Evolutionary conservation across 371 early-diverging fungal species (phyloP), one percentile per base, ranked within the genome.

Genomic region (Mucor ambiguus): DNA sequence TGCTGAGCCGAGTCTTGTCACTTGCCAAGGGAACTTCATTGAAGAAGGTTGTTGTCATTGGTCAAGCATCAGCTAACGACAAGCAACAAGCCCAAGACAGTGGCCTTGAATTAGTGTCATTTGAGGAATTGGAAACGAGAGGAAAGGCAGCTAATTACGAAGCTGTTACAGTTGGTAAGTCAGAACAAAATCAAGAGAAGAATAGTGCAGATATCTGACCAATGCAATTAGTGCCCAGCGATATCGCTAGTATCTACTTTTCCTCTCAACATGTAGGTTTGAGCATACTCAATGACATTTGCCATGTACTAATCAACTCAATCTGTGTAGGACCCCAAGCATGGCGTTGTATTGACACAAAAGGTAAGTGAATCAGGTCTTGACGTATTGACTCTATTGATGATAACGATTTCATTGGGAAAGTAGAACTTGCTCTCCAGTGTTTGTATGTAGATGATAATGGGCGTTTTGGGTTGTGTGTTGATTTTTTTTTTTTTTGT

Each of bases 341-440:
- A 64, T 37, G 86, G 84, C 46, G 74, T 77, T 57, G 72, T 82
- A 2, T 61, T 85, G 57, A 81, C 81, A 16, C 86, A 85, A 38
- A 80, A 75, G 74, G 83, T 79, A 73, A 58, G 24, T 41, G 18
- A 2, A 41, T 4, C 5, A 3, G 6, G 41, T 5, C 0, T 41
- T 18, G 4, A 16, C 18, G 41, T 18, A 18, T 2, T 3, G 41
- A 18, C 5, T 41, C 5, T 4, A 37, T 3, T 49, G 28, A 14
- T 20, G 14, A 1, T 52, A 52, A 52, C 1, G 24, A 52, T 1
- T 14, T 2, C 9, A 28, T 52, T 4, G 22, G 26, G 6, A 32
- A n/a, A 4, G 14, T 48, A 61, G 48, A 72, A 67, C 30, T 28
- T 72, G 48, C 64, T 72, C 16, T 68, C 72, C 0, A 63, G 52